Evolutionary conservation across 495 filamentous ascomycete genomes (phyloP), one percentile per base, ranked within the genome.

Genomic region (Hyaloscypha finlandica): DNA sequence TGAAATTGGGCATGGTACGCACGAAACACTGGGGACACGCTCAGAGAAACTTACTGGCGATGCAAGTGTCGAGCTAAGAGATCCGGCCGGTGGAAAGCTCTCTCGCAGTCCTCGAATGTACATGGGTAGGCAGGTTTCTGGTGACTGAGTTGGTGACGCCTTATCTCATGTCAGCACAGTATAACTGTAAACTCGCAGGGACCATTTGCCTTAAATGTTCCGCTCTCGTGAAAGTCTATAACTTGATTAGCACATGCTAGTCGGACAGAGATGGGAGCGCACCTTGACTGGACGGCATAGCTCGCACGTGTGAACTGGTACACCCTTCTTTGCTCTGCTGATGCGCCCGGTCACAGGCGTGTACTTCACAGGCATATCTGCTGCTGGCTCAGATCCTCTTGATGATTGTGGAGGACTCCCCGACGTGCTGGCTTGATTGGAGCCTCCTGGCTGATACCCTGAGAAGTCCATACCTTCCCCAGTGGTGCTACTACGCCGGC

Each of bases 111-210:
- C 45, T 83, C 77, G 58, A 87, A 81, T 8, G 84, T 82, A 76
- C 93, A 96, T 32, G 83, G 82, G 70, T 84, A 89, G 12, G 85
- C 80, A 35, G 91, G 88, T 66, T 87, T 84, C 72, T 88, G 88
- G 79, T 97, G 93, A 75, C 94, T 94, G 59, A 94, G 78, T 76
- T 96, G 90, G 79, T 97, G 93, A 58, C 92, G 92, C 77, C 92
- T 93, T 61, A 31, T n/a, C 54, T 12, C 30, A 30, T 56, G 16
- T 56, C 19, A 56, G 42, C 16, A 19, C 35, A 37, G 3, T 37
- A 37, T 6, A 48, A 48, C 4, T 48, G 16, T 12, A 4, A 30
- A 62, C 32, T 33, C 54, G 31, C 9, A 51, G 11, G 29, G 20
- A 5, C 25, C 37, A 1, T 58, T 64, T 79, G 90, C 90, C 90